These are phyloP conservation scores for Lathyrus oleraceus DNA, from an alignment of 306 rosid species.

Conservation along the genomic window DNA sequence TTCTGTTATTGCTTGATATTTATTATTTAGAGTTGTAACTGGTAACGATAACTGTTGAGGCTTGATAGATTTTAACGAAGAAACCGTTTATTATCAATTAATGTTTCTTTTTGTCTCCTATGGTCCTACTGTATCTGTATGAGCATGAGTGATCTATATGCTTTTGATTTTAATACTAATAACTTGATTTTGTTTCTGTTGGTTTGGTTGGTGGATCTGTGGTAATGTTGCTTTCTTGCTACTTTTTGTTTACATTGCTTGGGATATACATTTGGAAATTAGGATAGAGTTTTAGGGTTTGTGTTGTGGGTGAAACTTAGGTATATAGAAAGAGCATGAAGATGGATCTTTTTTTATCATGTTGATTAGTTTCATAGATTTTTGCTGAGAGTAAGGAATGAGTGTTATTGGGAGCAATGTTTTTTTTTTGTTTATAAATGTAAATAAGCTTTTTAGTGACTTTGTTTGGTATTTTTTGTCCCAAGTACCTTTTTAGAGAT, in stretches of 20 bases:
- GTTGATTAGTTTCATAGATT: slow-evolving; percentile 27
- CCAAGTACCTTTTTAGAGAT: slow-evolving; percentile 20
- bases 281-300: background rate
- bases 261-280: slow-evolving; percentile 20
- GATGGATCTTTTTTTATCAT: slow-evolving; percentile 8
- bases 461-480: slow-evolving; percentile 5
- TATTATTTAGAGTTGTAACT: slow-evolving; percentile 15
- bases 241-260: slow-evolving; percentile 18
- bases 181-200: background rate
- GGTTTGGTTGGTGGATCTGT: slow-evolving; percentile 37
- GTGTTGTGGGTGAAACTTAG: slow-evolving; percentile 31
- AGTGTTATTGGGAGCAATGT: background rate
- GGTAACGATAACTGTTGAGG: background rate
- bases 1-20: background rate
- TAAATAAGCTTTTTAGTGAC: slow-evolving; percentile 5
- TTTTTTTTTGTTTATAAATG: background rate
- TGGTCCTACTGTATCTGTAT: background rate
- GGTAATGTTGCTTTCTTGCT: slow-evolving; percentile 1
- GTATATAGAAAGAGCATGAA: slow-evolving; percentile 21
- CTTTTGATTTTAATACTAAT: slow-evolving; percentile 7
- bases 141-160: slow-evolving; percentile 5
- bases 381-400: slow-evolving; percentile 14
- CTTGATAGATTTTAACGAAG: slow-evolving; percentile 5
- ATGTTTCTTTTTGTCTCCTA: background rate
- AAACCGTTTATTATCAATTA: background rate